Evolutionary conservation across 257 asterid species (phyloP).

Genomic region (Petrea volubilis): DNA sequence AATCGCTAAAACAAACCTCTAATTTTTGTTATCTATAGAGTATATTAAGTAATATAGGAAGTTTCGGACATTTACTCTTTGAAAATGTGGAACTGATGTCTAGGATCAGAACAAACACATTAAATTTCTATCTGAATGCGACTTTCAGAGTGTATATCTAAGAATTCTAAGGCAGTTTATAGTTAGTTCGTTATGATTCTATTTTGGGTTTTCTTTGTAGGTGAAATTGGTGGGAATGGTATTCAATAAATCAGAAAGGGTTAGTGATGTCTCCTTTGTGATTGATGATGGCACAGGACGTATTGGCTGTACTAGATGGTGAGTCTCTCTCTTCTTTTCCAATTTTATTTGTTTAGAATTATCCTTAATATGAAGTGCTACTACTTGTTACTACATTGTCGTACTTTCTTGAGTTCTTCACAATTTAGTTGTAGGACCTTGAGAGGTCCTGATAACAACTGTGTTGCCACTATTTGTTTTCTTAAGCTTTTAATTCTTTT

Average conservation of each 20-base stretch:
- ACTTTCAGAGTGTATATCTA: not conserved
- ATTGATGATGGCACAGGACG: conserved; percentile 96
- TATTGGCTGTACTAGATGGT: conserved; percentile 78
- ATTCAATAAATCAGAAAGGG: conserved; percentile 53
- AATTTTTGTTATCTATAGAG: not conserved
- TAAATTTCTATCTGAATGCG: not conserved
- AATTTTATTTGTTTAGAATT: not conserved
- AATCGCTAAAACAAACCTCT: not conserved
- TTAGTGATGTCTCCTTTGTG: conserved; percentile 60
- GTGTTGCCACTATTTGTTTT: not conserved
- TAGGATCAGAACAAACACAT: not conserved
- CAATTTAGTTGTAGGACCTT: not conserved
- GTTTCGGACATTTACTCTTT: not conserved
- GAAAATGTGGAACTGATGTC: not conserved
- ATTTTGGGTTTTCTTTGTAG: conserved; percentile 30
- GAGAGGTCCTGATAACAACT: not conserved
- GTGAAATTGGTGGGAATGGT: conserved; percentile 81
- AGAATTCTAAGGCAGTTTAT: not conserved
- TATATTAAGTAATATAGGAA: not conserved
- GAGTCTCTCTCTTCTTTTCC: not conserved
- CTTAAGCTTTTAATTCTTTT: not conserved
- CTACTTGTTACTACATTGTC: not conserved
- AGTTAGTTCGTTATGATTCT: not conserved
- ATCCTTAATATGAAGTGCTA: not conserved
- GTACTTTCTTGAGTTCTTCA: not conserved